A percentile compares a stretch with the other conserved stretches of the same genome.
Evolutionary conservation across 306 rosid genomes (phyloP).

Genomic region (Macrotyloma uniflorum): DNA sequence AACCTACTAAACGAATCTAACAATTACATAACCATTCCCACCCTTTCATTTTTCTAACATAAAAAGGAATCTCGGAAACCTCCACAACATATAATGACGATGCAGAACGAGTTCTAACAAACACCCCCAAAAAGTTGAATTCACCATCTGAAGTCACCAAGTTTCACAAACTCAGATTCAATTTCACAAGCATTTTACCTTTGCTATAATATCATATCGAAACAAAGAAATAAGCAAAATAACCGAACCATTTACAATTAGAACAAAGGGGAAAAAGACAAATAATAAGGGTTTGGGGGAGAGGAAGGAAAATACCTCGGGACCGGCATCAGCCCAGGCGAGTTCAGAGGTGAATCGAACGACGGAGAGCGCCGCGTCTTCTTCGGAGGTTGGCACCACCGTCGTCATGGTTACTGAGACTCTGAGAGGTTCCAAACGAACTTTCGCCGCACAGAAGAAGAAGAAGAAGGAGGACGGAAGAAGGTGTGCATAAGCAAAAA

Average conservation of each 20-base stretch:
- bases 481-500: too few species aligned
- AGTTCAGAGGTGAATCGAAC: slow-evolving; percentile 86
- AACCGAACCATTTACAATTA: neutral
- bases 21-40: neutral
- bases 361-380: slow-evolving; percentile 81
- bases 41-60: neutral
- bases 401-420: slow-evolving; percentile 66
- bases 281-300: neutral
- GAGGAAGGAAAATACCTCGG: slow-evolving; percentile 56
- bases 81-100: neutral
- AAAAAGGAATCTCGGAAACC: neutral
- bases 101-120: neutral
- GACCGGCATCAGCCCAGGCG: slow-evolving; percentile 95
- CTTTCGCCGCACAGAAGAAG: slow-evolving; percentile 11
- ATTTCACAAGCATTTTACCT: neutral
- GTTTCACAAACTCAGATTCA: neutral
- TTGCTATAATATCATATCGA: neutral
- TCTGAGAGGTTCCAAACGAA: slow-evolving; percentile 33
- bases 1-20: neutral
- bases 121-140: neutral
- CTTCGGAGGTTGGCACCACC: slow-evolving; percentile 87
- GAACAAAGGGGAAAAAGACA: neutral
- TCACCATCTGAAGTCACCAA: neutral
- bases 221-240: neutral
- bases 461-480: too few species aligned